These are phyloP conservation scores for Trametes punicea DNA, from an alignment of 768 basidiomycete genomes.

Conservation along the genomic window DNA sequence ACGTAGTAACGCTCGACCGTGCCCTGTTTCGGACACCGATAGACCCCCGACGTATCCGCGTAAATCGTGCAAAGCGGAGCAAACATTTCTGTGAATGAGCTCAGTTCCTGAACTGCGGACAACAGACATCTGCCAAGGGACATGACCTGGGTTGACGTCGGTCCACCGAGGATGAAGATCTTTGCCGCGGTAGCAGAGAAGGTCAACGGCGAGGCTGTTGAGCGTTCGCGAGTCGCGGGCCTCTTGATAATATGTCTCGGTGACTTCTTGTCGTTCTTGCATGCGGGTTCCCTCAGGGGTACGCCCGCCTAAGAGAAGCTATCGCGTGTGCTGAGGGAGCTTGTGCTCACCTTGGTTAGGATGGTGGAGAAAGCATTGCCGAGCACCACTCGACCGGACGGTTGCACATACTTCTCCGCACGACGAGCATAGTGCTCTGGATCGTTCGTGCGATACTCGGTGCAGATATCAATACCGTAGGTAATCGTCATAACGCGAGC, in stretches of 20 bases:
- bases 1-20: conserved; percentile 25
- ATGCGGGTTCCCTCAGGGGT: background rate
- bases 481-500: conserved; percentile 46
- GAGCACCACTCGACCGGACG: conserved; percentile 20
- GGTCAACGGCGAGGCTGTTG: conserved; percentile 23
- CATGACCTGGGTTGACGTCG: conserved; percentile 33
- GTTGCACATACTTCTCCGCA: conserved; percentile 31
- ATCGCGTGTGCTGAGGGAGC: too few relatives aligned
- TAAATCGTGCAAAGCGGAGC: conserved; percentile 34
- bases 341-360: conserved; percentile 10
- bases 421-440: conserved; percentile 41
- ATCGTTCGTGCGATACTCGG: conserved; percentile 34
- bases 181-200: conserved; percentile 34
- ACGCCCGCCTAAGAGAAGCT: too few relatives aligned
- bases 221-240: background rate
- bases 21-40: background rate
- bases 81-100: conserved; percentile 28
- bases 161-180: conserved; percentile 31
- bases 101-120: background rate
- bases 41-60: conserved; percentile 32
- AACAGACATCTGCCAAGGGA: too few relatives aligned
- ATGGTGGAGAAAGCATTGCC: conserved; percentile 10
- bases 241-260: background rate
- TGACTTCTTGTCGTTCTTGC: background rate
- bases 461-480: conserved; percentile 43